Evolutionary conservation across 2,329 filamentous ascomycete genomes (phyloP).

Genomic region (Stagonosporopsis cucurbitacearum): DNA sequence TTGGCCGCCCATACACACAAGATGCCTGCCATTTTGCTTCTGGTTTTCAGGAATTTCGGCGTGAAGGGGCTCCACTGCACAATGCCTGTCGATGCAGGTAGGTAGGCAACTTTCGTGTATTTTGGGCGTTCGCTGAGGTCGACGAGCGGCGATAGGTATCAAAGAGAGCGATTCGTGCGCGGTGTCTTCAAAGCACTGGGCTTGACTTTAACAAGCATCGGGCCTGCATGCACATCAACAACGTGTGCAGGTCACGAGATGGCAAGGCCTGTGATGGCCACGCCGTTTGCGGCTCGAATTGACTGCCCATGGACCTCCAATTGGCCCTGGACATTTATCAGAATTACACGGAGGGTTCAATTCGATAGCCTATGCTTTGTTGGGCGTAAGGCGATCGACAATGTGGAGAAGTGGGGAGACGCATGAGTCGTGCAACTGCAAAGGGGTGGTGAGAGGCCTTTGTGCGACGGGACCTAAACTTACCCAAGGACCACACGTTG

Average conservation of each 20-base stretch:
- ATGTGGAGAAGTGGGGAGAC: conserved; percentile 6
- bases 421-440: conserved; percentile 11
- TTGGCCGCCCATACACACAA: conserved; percentile 28
- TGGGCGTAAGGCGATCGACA: conserved; percentile 4
- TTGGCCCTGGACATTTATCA: neutral
- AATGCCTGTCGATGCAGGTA: neutral
- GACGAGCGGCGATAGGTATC: neutral
- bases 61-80: neutral
- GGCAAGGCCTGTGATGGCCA: conserved; percentile 5
- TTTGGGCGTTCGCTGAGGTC: neutral
- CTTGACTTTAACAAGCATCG: conserved; percentile 5
- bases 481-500: conserved; percentile 9
- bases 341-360: neutral
- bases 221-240: conserved; percentile 3
- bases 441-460: neutral
- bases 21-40: conserved; percentile 25
- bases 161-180: neutral
- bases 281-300: neutral
- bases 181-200: conserved; percentile 4
- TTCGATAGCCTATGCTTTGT: neutral
- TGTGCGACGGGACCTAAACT: conserved; percentile 9
- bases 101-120: neutral
- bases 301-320: neutral
- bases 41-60: neutral
- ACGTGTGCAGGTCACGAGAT: conserved; percentile 4